A percentile compares a stretch with the other conserved stretches of the same genome.
phyloP scores from a whole-genome alignment of 1,139 yeast genomes.

The Oligophagozyma castellii region DNA sequence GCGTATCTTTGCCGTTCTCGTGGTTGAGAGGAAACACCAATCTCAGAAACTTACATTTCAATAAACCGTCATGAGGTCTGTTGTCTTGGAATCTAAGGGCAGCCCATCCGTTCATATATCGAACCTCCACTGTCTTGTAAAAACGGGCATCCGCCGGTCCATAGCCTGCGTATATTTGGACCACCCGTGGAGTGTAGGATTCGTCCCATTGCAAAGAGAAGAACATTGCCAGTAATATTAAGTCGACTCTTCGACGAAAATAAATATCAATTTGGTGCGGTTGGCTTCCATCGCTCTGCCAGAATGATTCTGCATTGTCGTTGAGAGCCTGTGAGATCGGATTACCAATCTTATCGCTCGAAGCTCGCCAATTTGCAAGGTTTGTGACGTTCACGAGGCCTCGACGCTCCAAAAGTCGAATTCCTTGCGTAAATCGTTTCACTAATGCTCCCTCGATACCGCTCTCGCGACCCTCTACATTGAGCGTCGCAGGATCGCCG shows the following conservation, averaged over 20 bases:
- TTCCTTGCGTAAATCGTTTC: too few species aligned
- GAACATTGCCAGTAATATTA: slow-evolving; percentile 56
- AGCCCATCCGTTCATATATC: slow-evolving; percentile 80
- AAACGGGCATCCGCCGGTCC: slow-evolving; percentile 75
- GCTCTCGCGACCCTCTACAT: too few species aligned
- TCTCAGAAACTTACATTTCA: slow-evolving; percentile 64
- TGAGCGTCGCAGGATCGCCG: too few species aligned
- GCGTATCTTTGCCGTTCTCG: slow-evolving; percentile 95
- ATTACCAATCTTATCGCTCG: slow-evolving; percentile 60
- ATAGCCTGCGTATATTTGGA: slow-evolving; percentile 66
- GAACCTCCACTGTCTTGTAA: slow-evolving; percentile 52
- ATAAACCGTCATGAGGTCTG: slow-evolving; percentile 37
- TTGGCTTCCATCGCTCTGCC: slow-evolving; percentile 96
- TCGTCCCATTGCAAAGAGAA: slow-evolving; percentile 63
- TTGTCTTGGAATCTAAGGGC: slow-evolving; percentile 54
- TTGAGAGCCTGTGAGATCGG: slow-evolving; percentile 62
- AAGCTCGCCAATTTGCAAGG: slow-evolving; percentile 75
- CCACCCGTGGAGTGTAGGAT: slow-evolving; percentile 77
- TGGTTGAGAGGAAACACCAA: slow-evolving; percentile 68
- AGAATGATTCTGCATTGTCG: slow-evolving; percentile 59
- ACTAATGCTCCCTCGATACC: too few species aligned
- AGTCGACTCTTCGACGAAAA: slow-evolving; percentile 63
- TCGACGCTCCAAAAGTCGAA: too few species aligned
- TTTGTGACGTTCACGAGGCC: slow-evolving; percentile 52
- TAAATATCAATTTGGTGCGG: slow-evolving; percentile 78